Percentiles rank a stretch among this genome's conserved stretches.
phyloP scores from a whole-genome alignment of 495 filamentous ascomycete genomes.

The Daldinia childiae region DNA sequence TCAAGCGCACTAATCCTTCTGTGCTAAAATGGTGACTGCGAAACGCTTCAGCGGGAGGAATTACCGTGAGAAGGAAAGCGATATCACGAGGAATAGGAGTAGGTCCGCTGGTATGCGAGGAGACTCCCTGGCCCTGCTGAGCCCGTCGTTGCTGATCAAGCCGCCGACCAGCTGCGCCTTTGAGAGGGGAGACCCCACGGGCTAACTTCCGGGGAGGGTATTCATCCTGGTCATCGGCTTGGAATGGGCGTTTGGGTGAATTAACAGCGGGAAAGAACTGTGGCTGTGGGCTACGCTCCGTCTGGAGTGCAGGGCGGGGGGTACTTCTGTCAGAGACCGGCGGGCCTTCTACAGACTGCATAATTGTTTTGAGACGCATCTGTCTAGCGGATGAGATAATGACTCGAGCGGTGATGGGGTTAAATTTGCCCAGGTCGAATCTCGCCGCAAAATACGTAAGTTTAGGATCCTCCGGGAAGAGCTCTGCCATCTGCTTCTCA shows the following conservation, averaged over 20 bases:
- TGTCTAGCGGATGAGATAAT: slow-evolving; percentile 84
- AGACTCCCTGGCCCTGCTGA: slow-evolving; percentile 57
- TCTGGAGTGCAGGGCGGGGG: slow-evolving; percentile 51
- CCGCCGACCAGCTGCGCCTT: slow-evolving; percentile 81
- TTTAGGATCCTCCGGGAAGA: slow-evolving; percentile 87
- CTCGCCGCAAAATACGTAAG: slow-evolving; percentile 78
- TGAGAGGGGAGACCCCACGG: slow-evolving; percentile 86
- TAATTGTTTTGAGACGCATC: slow-evolving; percentile 67
- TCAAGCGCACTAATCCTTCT: slow-evolving; percentile 74
- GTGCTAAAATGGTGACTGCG: slow-evolving; percentile 70
- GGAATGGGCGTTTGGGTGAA: slow-evolving; percentile 80
- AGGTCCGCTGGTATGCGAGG: slow-evolving; percentile 48
- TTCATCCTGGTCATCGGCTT: slow-evolving; percentile 77
- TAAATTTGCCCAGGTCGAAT: slow-evolving; percentile 66
- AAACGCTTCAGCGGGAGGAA: slow-evolving; percentile 80
- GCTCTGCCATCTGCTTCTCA: slow-evolving; percentile 89
- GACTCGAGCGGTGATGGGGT: slow-evolving; percentile 78
- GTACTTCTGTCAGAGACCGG: slow-evolving; percentile 61
- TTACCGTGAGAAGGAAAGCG: slow-evolving; percentile 80
- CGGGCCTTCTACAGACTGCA: slow-evolving; percentile 62
- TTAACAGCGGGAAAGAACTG: slow-evolving; percentile 64
- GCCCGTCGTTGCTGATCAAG: slow-evolving; percentile 77
- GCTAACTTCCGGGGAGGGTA: slow-evolving; percentile 79
- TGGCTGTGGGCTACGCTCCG: slow-evolving; percentile 57
- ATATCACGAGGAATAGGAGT: slow-evolving; percentile 77